Evolutionary conservation across 805 yeast genomes (phyloP).

Genomic region (Yamadazyma olivae): DNA sequence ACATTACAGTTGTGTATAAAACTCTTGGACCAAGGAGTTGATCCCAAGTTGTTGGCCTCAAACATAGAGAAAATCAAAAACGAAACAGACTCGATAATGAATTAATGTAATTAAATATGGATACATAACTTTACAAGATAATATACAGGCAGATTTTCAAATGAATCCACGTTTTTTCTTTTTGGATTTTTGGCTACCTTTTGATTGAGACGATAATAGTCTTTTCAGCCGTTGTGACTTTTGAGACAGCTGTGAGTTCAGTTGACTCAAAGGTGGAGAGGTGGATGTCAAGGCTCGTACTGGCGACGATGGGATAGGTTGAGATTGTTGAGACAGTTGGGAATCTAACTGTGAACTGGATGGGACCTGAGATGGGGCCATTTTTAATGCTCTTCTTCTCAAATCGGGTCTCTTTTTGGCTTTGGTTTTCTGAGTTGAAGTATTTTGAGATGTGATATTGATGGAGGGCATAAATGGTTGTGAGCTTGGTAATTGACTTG

Average conservation of each 20-base stretch:
- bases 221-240: no score
- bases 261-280: no score
- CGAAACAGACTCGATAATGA: constrained; percentile 20
- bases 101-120: constrained; percentile 1
- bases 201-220: background rate
- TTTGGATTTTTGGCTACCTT: background rate
- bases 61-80: constrained; percentile 22
- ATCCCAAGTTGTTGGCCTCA: constrained; percentile 33
- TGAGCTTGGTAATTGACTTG: constrained; percentile 1
- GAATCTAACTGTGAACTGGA: background rate
- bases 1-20: constrained; percentile 30
- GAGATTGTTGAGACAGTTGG: no score
- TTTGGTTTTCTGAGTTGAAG: constrained; percentile 2
- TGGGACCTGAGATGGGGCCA: background rate
- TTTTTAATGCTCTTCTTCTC: constrained; percentile 1
- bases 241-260: background rate
- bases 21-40: constrained; percentile 34
- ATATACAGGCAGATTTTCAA: constrained; percentile 19
- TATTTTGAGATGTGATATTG: constrained; percentile 11
- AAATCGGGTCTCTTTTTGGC: background rate
- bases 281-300: no score
- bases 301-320: no score
- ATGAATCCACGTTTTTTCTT: constrained; percentile 48
- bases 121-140: constrained; percentile 1
- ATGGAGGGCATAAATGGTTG: constrained; percentile 15